These are phyloP conservation scores for Pholiota microspora DNA, from an alignment of 768 basidiomycete species.

Conservation along the genomic window DNA sequence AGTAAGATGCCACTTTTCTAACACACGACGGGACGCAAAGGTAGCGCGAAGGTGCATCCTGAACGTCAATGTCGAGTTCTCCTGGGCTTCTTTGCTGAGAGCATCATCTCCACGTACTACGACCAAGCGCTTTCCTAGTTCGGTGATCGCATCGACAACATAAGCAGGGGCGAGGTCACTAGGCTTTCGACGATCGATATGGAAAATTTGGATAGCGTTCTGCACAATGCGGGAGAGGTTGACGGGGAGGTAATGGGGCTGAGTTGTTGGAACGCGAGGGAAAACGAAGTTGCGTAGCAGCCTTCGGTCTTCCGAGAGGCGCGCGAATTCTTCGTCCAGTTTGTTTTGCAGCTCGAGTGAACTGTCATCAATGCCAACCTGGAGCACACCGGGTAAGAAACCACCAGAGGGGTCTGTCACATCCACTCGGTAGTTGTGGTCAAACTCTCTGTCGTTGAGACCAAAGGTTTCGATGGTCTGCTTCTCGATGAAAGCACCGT, in stretches of 20 bases:
- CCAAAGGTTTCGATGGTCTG: slow-evolving; percentile 91
- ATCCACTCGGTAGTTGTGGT: slow-evolving; percentile 93
- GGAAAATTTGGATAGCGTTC: slow-evolving; percentile 95
- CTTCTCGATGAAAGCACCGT: slow-evolving; percentile 95
- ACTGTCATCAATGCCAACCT: slow-evolving; percentile 84
- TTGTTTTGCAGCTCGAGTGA: slow-evolving; percentile 80
- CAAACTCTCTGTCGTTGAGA: slow-evolving; percentile 78
- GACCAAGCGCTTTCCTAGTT: slow-evolving; percentile 72
- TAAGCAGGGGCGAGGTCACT: slow-evolving; percentile 89
- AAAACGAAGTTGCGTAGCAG: slow-evolving; percentile 83
- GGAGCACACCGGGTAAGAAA: slow-evolving; percentile 76
- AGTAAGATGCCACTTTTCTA: slow-evolving; percentile 87
- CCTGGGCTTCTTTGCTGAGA: slow-evolving; percentile 75
- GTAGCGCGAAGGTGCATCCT: slow-evolving; percentile 90
- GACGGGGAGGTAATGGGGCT: slow-evolving; percentile 88
- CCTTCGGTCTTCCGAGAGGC: slow-evolving; percentile 73
- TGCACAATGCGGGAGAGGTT: slow-evolving; percentile 95
- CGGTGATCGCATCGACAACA: slow-evolving; percentile 77
- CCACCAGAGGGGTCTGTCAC: slow-evolving; percentile 81
- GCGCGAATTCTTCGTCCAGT: slow-evolving; percentile 67
- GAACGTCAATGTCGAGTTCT: slow-evolving; percentile 90
- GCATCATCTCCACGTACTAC: slow-evolving; percentile 86
- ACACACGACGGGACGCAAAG: slow-evolving; percentile 80
- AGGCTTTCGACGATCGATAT: slow-evolving; percentile 91
- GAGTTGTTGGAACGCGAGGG: slow-evolving; percentile 65